Evolutionary conservation across 768 basidiomycete species (phyloP).

Genomic region (Ramaria sp.): DNA sequence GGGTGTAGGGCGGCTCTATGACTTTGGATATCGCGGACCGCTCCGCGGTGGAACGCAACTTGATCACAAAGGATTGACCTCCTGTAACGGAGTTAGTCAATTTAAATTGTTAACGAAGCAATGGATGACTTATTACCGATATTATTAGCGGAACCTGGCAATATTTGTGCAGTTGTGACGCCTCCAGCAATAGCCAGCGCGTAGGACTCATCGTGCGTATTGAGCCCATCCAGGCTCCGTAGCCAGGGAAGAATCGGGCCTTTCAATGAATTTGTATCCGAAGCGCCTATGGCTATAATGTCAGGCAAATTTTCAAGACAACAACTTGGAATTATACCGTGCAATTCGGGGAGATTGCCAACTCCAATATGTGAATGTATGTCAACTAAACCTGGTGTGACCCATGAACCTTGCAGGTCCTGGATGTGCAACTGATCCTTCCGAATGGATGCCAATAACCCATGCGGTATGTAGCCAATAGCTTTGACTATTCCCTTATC

Average conservation of each 20-base stretch:
- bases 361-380: slow-evolving; percentile 77
- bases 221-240: slow-evolving; percentile 72
- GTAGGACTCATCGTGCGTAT: slow-evolving; percentile 75
- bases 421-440: slow-evolving; percentile 14
- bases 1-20: slow-evolving; percentile 66
- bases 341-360: slow-evolving; percentile 43
- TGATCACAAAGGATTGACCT: slow-evolving; percentile 83
- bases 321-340: slow-evolving; percentile 22
- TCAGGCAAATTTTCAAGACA: neutral
- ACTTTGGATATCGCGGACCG: slow-evolving; percentile 73
- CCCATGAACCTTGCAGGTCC: slow-evolving; percentile 51
- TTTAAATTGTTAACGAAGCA: neutral
- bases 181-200: slow-evolving; percentile 74
- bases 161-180: slow-evolving; percentile 72
- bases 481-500: slow-evolving; percentile 54
- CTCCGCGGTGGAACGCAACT: slow-evolving; percentile 68
- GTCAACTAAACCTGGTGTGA: slow-evolving; percentile 63
- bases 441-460: slow-evolving; percentile 15
- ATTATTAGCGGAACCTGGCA: slow-evolving; percentile 68
- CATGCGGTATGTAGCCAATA: slow-evolving; percentile 41
- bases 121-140: slow-evolving; percentile 38
- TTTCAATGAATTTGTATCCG: slow-evolving; percentile 54
- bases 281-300: slow-evolving; percentile 25
- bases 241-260: slow-evolving; percentile 71
- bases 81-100: slow-evolving; percentile 29